A percentile compares a stretch with the other conserved stretches of the same genome.
Evolutionary conservation across 2,329 filamentous ascomycete genomes (phyloP).

Genomic region (Knoxdaviesia capensis): DNA sequence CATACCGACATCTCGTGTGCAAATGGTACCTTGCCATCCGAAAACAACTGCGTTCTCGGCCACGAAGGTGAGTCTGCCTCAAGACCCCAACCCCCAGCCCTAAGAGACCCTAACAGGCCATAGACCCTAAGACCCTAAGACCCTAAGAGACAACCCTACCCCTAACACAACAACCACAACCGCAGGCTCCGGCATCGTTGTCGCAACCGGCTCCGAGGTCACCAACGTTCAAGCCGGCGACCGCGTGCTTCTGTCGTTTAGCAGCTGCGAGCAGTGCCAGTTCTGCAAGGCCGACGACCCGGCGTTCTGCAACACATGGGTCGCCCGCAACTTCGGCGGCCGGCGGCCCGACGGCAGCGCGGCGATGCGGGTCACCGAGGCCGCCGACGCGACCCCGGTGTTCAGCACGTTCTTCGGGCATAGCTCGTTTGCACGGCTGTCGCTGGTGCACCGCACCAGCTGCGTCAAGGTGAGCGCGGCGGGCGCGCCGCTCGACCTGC

Average conservation of each 20-base stretch:
- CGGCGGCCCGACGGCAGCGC: background rate
- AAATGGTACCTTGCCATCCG: constrained; percentile 4
- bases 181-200: constrained; percentile 24
- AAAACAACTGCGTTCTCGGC: constrained; percentile 19
- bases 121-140: no score
- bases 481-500: constrained; percentile 10
- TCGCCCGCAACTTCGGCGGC: constrained; percentile 22
- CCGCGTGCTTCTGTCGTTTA: constrained; percentile 27
- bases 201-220: constrained; percentile 18
- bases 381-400: background rate
- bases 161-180: no score
- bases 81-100: background rate
- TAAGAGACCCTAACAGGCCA: background rate
- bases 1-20: constrained; percentile 31
- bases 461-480: constrained; percentile 11
- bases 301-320: constrained; percentile 27
- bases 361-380: background rate
- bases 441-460: constrained; percentile 10
- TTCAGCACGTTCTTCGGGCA: constrained; percentile 14
- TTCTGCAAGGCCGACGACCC: constrained; percentile 22
- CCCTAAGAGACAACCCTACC: no score
- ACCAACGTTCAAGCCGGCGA: constrained; percentile 29
- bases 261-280: constrained; percentile 19
- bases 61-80: constrained; percentile 33
- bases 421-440: constrained; percentile 12